These are phyloP conservation scores for Rickenella mellea DNA, from an alignment of 768 basidiomycete species.

Conservation along the genomic window DNA sequence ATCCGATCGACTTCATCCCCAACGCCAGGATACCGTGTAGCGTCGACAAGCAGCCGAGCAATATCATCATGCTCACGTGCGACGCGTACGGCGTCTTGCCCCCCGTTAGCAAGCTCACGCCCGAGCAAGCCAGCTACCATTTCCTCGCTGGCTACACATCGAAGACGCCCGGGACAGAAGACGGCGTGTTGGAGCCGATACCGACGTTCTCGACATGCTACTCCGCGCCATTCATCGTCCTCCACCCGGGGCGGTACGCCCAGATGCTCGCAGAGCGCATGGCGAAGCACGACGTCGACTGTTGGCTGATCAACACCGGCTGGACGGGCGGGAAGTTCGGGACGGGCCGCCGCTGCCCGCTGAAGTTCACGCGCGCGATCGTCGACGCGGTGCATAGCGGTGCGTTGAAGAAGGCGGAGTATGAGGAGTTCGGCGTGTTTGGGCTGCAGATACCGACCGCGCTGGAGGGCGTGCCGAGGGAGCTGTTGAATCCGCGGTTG, in stretches of 20 bases:
- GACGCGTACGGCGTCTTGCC: constrained; percentile 98
- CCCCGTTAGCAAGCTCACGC: constrained; percentile 84
- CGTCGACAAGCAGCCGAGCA: constrained; percentile 80
- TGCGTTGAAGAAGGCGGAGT: constrained; percentile 79
- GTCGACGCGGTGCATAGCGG: constrained; percentile 97
- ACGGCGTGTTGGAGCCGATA: constrained; percentile 95
- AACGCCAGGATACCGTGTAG: constrained; percentile 92
- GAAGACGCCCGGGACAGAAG: constrained; percentile 98
- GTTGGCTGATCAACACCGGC: constrained; percentile 99
- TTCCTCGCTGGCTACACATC: constrained; percentile 96
- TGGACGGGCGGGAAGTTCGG: constrained; percentile 96
- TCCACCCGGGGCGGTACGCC: constrained; percentile 93
- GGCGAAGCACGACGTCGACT: constrained; percentile 79
- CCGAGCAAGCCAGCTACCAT: constrained; percentile 95
- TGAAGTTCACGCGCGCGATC: constrained; percentile 92
- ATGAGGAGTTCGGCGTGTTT: constrained; percentile 77
- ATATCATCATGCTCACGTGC: constrained; percentile 95
- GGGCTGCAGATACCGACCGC: constrained; percentile 74
- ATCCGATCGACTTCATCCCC: constrained; percentile 95
- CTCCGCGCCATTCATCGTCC: constrained; percentile 98
- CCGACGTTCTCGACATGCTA: constrained; percentile 99
- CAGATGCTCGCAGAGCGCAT: constrained; percentile 95
- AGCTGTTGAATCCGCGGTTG: constrained; percentile 78
- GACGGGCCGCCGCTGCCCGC: constrained; percentile 86
- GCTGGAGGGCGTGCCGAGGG: constrained; percentile 81